phyloP scores from a whole-genome alignment of 352 stramenopile genomes.

The Plasmopara halstedii region DNA sequence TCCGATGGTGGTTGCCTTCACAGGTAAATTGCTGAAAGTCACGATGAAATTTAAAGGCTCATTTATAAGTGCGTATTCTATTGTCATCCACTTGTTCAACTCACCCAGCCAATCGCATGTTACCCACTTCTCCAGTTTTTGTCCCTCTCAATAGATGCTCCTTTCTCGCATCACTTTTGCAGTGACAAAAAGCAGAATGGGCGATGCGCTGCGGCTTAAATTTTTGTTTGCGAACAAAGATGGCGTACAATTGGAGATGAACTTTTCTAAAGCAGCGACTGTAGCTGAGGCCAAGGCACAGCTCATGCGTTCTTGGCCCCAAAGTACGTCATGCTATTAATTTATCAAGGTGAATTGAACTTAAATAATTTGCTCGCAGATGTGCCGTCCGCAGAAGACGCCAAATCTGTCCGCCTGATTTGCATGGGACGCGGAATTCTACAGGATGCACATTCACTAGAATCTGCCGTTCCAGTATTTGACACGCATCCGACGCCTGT shows the following conservation, averaged over 20 bases:
- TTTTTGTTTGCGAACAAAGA: slow-evolving; percentile 85
- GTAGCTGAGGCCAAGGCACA: slow-evolving; percentile 58
- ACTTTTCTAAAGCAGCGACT: slow-evolving; percentile 35
- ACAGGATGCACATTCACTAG: slow-evolving; percentile 84
- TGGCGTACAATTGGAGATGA: slow-evolving; percentile 55
- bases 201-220: slow-evolving; percentile 56
- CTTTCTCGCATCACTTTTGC: slow-evolving; percentile 6
- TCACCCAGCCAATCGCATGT: too few species aligned
- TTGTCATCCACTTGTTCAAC: too few species aligned
- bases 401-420: slow-evolving; percentile 83
- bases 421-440: slow-evolving; percentile 93
- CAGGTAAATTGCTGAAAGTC: too few species aligned
- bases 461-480: slow-evolving; percentile 83
- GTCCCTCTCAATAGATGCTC: too few species aligned
- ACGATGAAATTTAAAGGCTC: too few species aligned
- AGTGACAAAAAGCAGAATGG: slow-evolving; percentile 9
- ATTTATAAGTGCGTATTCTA: too few species aligned
- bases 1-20: too few species aligned
- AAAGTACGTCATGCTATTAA: slow-evolving; percentile 20
- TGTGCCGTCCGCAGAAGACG: slow-evolving; percentile 36
- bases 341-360: not conserved
- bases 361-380: slow-evolving; percentile 16
- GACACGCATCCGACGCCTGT: slow-evolving; percentile 92
- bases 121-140: slow-evolving; percentile 5
- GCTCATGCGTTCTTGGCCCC: slow-evolving; percentile 64